Percentiles rank a stretch among this genome's conserved stretches.
Evolutionary conservation across 306 rosid species (phyloP).

Genomic region (Medicago truncatula): DNA sequence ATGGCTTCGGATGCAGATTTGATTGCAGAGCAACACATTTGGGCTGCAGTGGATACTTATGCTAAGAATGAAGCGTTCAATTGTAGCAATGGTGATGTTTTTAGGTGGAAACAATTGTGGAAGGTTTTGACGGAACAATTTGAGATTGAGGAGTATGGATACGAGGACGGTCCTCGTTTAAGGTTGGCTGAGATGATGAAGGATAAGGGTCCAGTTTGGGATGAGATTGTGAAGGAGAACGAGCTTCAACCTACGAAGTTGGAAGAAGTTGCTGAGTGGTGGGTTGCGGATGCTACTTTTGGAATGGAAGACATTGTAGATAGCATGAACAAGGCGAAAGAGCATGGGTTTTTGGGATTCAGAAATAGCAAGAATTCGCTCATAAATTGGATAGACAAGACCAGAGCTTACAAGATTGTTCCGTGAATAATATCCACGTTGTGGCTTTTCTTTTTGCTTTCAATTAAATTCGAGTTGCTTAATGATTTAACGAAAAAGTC

Average conservation of each 20-base stretch:
- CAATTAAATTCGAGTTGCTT: neutral
- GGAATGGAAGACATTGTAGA: conserved; percentile 19
- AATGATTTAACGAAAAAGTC: neutral
- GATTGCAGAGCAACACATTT: conserved; percentile 78
- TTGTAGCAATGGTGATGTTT: conserved; percentile 65
- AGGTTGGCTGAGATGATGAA: conserved; percentile 56
- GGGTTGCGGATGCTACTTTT: conserved; percentile 48
- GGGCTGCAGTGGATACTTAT: conserved; percentile 78
- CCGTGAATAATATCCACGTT: conserved; percentile 41
- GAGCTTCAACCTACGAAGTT: conserved; percentile 49
- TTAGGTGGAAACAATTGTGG: conserved; percentile 73
- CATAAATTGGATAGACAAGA: conserved; percentile 60
- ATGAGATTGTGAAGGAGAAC: conserved; percentile 65
- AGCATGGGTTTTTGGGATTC: conserved; percentile 73
- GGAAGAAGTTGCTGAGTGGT: conserved; percentile 64
- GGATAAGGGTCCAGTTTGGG: conserved; percentile 63
- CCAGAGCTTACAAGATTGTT: conserved; percentile 59
- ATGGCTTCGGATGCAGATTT: conserved; percentile 70
- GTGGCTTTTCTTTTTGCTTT: neutral
- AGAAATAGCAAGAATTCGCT: conserved; percentile 66
- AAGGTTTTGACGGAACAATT: conserved; percentile 71
- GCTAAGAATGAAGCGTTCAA: conserved; percentile 70
- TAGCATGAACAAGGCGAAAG: conserved; percentile 67
- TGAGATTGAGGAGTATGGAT: conserved; percentile 65
- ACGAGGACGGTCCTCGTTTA: conserved; percentile 52